phyloP scores from a whole-genome alignment of 352 stramenopile genomes.

The Phytophthora litchii region DNA sequence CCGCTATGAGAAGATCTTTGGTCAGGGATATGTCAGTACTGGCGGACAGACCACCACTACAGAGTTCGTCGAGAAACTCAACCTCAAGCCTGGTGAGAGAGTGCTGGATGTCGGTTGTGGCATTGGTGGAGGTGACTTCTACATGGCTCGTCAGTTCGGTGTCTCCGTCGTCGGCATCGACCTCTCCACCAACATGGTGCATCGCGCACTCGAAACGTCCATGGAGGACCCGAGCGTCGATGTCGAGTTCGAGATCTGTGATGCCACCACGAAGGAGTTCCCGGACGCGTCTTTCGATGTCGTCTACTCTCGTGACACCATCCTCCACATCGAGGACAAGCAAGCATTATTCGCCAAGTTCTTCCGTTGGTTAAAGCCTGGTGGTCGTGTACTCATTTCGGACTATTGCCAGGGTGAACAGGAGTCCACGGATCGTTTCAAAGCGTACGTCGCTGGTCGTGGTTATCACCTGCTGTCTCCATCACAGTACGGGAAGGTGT shows the following conservation, averaged over 20 bases:
- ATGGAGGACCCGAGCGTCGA: constrained; percentile 55
- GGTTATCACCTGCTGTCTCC: constrained; percentile 72
- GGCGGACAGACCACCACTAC: constrained; percentile 69
- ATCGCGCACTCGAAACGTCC: constrained; percentile 68
- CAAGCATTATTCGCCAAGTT: constrained; percentile 65
- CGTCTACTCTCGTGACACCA: constrained; percentile 79
- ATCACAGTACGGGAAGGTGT: constrained; percentile 58
- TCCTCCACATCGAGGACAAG: constrained; percentile 77
- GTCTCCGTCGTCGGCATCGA: constrained; percentile 78
- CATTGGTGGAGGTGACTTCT: constrained; percentile 90
- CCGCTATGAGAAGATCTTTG: constrained; percentile 82
- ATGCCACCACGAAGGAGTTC: constrained; percentile 65
- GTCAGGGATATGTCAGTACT: constrained; percentile 72
- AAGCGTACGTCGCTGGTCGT: constrained; percentile 62
- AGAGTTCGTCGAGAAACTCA: constrained; percentile 74
- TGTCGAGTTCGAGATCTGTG: constrained; percentile 76
- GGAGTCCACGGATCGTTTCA: constrained; percentile 53
- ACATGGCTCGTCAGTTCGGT: constrained; percentile 91
- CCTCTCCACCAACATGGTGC: constrained; percentile 79
- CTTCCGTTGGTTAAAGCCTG: constrained; percentile 69
- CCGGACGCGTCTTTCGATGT: constrained; percentile 70
- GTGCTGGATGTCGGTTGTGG: constrained; percentile 92
- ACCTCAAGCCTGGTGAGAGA: constrained; percentile 60
- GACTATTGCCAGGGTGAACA: constrained; percentile 78
- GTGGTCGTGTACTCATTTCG: constrained; percentile 65